phyloP scores from a whole-genome alignment of 2,329 filamentous ascomycete genomes.

The Cytospora piceae region DNA sequence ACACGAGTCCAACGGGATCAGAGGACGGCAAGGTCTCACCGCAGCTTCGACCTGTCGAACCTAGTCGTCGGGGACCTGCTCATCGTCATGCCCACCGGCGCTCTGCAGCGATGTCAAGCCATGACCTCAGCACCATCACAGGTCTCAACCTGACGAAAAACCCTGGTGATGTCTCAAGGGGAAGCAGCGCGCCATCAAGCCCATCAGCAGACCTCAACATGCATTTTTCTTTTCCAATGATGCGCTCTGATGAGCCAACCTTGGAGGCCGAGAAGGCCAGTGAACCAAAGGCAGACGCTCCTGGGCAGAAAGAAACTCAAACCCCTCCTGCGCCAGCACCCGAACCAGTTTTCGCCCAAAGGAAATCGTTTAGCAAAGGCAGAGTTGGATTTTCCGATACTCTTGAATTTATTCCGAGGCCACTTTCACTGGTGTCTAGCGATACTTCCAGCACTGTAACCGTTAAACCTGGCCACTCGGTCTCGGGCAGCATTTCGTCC shows the following conservation, averaged over 20 bases:
- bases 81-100: constrained; percentile 72
- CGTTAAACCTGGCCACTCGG: constrained; percentile 69
- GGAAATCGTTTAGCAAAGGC: constrained; percentile 40
- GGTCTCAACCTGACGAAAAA: constrained; percentile 28
- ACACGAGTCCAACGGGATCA: constrained; percentile 70
- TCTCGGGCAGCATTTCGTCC: constrained; percentile 80
- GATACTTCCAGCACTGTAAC: constrained; percentile 81
- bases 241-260: constrained; percentile 24
- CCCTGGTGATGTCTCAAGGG: constrained; percentile 44
- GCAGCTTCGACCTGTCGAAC: constrained; percentile 52
- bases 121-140: constrained; percentile 61
- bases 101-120: constrained; percentile 80
- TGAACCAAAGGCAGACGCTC: constrained; percentile 37
- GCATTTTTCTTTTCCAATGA: constrained; percentile 35
- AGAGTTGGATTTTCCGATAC: constrained; percentile 84
- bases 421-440: constrained; percentile 81
- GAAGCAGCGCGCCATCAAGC: constrained; percentile 68
- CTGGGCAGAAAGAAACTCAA: constrained; percentile 35
- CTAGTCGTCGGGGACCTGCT: constrained; percentile 60
- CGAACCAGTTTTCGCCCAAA: constrained; percentile 38
- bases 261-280: constrained; percentile 30
- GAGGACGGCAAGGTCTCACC: constrained; percentile 62
- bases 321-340: constrained; percentile 37
- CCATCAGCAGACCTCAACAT: constrained; percentile 50
- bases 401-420: constrained; percentile 80